Evolutionary conservation across 805 yeast species (phyloP).

Genomic region (Scheffersomyces amazonensis): DNA sequence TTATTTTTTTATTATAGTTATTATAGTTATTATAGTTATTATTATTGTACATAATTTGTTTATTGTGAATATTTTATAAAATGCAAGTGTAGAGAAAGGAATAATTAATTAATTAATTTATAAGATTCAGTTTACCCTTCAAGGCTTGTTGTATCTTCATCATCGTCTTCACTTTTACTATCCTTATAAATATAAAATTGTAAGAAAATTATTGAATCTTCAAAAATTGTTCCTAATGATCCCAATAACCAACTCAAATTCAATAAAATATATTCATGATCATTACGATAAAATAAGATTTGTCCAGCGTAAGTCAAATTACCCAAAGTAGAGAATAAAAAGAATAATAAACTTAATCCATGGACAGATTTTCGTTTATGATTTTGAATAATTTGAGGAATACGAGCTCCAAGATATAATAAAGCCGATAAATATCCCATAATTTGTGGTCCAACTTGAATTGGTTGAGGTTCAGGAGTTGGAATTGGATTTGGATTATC

Average conservation of each 20-base stretch:
- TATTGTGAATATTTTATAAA: no score
- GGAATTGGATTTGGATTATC: slow-evolving; percentile 20
- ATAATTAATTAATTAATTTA: no score
- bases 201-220: slow-evolving; percentile 61
- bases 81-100: no score
- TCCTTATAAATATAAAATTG: slow-evolving; percentile 65
- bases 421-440: slow-evolving; percentile 70
- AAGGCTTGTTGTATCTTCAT: slow-evolving; percentile 4
- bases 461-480: slow-evolving; percentile 6
- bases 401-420: slow-evolving; percentile 68
- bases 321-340: slow-evolving; percentile 71
- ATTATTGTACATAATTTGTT: no score
- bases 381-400: slow-evolving; percentile 85
- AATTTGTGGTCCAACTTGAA: slow-evolving; percentile 56
- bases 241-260: slow-evolving; percentile 80
- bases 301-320: slow-evolving; percentile 75
- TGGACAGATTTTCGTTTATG: slow-evolving; percentile 72
- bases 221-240: slow-evolving; percentile 71
- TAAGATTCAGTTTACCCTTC: neutral
- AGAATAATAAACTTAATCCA: slow-evolving; percentile 83
- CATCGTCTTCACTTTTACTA: slow-evolving; percentile 9
- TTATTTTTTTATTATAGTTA: no score
- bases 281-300: slow-evolving; percentile 63
- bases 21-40: no score
- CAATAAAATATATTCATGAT: slow-evolving; percentile 53